Conservation (phyloP, 345 rosid species). For the Cardiospermum halicacabum region DNA sequence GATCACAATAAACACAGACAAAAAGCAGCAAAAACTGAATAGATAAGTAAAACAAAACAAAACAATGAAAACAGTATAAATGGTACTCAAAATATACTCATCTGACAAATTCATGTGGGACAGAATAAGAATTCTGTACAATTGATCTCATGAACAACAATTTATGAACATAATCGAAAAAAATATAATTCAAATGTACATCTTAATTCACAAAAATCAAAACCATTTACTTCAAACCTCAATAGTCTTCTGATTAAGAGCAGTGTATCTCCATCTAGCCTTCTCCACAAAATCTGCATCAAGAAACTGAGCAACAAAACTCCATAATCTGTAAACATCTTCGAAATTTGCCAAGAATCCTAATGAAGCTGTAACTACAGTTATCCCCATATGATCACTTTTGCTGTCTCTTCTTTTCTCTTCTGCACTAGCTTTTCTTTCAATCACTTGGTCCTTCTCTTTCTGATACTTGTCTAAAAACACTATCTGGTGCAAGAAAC, state of each 20-base stretch:
- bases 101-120: too few relatives aligned
- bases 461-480: conserved; percentile 57
- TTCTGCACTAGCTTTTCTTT: conserved; percentile 31
- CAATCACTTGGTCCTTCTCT: conserved; percentile 45
- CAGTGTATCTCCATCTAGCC: conserved; percentile 69
- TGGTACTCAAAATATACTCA: too few relatives aligned
- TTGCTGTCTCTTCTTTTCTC: conserved; percentile 35
- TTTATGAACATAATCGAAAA: not conserved
- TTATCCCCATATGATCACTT: conserved; percentile 41
- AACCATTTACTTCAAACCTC: conserved; percentile 38
- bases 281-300: conserved; percentile 91
- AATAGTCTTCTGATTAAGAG: conserved; percentile 55
- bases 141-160: conserved; percentile 4
- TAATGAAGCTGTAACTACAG: conserved; percentile 68
- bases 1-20: too few relatives aligned
- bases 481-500: conserved; percentile 57
- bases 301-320: conserved; percentile 74
- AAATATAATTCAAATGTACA: not conserved
- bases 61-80: too few relatives aligned
- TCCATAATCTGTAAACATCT: conserved; percentile 79
- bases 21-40: too few relatives aligned
- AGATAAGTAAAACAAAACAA: too few relatives aligned
- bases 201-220: not conserved
- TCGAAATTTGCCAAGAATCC: conserved; percentile 81
- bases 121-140: not conserved